These are phyloP conservation scores for Trichophyton schoenleinii DNA, from an alignment of 2,329 filamentous ascomycete species.

Conservation along the genomic window DNA sequence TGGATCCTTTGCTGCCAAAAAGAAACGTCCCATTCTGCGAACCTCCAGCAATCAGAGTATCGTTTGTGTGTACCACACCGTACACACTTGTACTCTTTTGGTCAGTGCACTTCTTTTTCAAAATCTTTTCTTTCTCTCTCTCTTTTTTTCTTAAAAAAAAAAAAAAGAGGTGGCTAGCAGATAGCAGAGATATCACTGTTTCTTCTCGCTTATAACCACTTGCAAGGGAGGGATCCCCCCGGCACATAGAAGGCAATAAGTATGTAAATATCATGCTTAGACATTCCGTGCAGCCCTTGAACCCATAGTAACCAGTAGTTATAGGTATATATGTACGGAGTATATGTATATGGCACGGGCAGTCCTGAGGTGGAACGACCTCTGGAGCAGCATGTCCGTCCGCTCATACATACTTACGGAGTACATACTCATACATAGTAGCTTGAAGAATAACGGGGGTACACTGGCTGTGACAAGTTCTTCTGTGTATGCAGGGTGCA, in stretches of 20 bases:
- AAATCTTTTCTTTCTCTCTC: background rate
- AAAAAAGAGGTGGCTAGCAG: background rate
- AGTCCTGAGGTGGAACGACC: background rate
- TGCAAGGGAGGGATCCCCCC: background rate
- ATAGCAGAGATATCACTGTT: background rate
- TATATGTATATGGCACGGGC: background rate
- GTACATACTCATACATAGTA: too few relatives aligned
- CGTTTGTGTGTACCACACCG: background rate
- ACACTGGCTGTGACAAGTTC: conserved; percentile 1
- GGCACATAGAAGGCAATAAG: background rate
- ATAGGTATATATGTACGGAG: background rate
- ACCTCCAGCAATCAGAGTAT: background rate
- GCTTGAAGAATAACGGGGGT: background rate
- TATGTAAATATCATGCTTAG: too few relatives aligned
- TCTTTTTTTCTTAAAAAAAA: background rate
- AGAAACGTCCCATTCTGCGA: background rate
- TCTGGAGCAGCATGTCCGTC: background rate
- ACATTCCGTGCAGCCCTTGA: background rate
- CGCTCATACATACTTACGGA: too few relatives aligned
- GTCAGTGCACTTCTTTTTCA: background rate
- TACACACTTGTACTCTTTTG: background rate
- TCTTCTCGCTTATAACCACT: conserved; percentile 1
- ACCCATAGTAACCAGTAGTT: background rate
- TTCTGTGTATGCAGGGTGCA: background rate
- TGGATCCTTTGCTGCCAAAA: background rate